These are phyloP conservation scores for Boeremia lycopersici DNA, from an alignment of 2,329 filamentous ascomycete species.

Conservation along the genomic window DNA sequence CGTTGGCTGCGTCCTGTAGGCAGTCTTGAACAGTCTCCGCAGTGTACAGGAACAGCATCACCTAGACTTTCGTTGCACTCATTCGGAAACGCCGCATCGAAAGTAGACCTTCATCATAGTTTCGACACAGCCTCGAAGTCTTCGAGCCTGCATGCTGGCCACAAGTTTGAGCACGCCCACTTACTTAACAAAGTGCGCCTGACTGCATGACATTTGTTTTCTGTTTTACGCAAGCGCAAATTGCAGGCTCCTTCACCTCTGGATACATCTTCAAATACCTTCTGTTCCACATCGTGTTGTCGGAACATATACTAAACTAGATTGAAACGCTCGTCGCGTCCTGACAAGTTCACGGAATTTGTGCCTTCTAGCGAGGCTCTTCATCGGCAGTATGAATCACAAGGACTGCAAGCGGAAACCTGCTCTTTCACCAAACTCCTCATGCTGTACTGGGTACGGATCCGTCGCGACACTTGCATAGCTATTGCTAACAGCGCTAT, in stretches of 20 bases:
- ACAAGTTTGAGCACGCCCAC: not conserved
- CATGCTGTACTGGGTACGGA: constrained; percentile 5
- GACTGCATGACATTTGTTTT: constrained; percentile 3
- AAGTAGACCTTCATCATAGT: not conserved
- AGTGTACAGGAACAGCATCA: constrained; percentile 6
- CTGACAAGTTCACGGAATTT: no score
- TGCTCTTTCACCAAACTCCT: not conserved
- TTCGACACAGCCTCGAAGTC: constrained; percentile 7
- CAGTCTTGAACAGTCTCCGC: constrained; percentile 5
- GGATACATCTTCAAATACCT: not conserved
- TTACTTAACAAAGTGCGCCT: not conserved
- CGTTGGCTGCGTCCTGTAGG: constrained; percentile 4
- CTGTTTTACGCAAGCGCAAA: not conserved
- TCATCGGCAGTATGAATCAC: not conserved
- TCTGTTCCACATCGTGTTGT: no score
- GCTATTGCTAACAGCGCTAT: not conserved
- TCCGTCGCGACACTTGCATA: no score
- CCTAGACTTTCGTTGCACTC: constrained; percentile 6
- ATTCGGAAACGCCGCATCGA: constrained; percentile 12
- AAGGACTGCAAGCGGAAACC: not conserved
- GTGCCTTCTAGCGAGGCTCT: not conserved
- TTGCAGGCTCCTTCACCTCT: not conserved
- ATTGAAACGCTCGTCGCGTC: no score
- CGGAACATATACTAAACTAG: no score
- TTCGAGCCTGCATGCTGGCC: not conserved